Evolutionary conservation across 192 early-diverging fungal species (phyloP).

Genomic region (Coemansia sp.): DNA sequence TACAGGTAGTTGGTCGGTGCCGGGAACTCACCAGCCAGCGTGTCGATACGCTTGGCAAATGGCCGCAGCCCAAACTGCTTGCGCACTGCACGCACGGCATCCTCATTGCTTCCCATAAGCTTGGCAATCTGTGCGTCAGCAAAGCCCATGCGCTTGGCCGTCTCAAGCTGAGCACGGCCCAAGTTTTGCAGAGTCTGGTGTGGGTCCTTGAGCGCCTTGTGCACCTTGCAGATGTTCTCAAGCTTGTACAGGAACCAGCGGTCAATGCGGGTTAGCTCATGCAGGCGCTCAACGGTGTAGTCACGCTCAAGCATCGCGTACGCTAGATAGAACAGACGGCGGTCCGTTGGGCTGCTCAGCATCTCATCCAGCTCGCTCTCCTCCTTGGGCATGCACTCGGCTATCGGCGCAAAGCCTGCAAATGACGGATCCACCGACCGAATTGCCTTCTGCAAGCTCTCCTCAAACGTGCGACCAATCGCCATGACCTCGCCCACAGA

Average conservation of each 20-base stretch:
- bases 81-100: conserved; percentile 71
- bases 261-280: conserved; percentile 85
- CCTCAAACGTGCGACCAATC: conserved; percentile 96
- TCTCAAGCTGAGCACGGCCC: conserved; percentile 57
- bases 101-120: conserved; percentile 56
- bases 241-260: conserved; percentile 91
- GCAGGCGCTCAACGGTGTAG: conserved; percentile 75
- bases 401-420: conserved; percentile 71
- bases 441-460: conserved; percentile 94
- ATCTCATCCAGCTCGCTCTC: conserved; percentile 61
- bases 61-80: conserved; percentile 76
- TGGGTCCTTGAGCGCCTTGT: conserved; percentile 49
- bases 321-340: conserved; percentile 78
- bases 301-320: conserved; percentile 77
- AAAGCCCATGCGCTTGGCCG: conserved; percentile 86
- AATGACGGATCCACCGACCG: conserved; percentile 94
- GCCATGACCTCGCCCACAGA: conserved; percentile 99
- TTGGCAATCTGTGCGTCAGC: conserved; percentile 85
- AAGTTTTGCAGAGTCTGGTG: conserved; percentile 59
- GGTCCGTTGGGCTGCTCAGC: conserved; percentile 75
- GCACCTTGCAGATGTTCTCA: conserved; percentile 71
- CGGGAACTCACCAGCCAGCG: conserved; percentile 94
- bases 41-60: conserved; percentile 94
- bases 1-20: conserved; percentile 96
- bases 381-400: conserved; percentile 24